These are phyloP conservation scores for Datura wrightii DNA, from an alignment of 257 asterid species.

Conservation along the genomic window DNA sequence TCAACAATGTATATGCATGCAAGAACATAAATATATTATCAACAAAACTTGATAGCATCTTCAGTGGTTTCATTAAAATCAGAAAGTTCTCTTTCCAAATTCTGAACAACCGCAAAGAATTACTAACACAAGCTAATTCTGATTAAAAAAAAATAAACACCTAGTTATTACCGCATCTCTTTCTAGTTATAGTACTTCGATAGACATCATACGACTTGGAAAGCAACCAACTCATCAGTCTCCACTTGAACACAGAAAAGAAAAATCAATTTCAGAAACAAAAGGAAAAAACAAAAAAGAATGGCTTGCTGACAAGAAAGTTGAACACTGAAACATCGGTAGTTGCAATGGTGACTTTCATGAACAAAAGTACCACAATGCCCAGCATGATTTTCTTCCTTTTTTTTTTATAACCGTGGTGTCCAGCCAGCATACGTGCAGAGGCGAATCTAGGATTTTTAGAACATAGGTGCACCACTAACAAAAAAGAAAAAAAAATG, in stretches of 20 bases:
- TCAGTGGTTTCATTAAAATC: neutral
- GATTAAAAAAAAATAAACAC: neutral
- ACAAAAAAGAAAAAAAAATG: too few species aligned
- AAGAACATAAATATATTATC: neutral
- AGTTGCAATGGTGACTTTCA: constrained; percentile 24
- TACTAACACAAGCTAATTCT: constrained; percentile 1
- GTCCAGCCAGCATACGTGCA: too few species aligned
- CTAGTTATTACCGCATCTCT: neutral
- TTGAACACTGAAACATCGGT: neutral
- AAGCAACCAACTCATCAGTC: constrained; percentile 15
- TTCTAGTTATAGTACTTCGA: neutral
- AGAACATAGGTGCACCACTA: too few species aligned
- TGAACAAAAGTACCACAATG: neutral
- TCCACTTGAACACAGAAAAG: constrained; percentile 26
- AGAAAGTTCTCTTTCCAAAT: constrained; percentile 18
- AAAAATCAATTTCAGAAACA: neutral
- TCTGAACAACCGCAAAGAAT: neutral
- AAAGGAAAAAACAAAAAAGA: neutral
- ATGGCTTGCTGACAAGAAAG: neutral
- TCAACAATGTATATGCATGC: neutral
- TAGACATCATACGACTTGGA: neutral
- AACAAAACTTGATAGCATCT: neutral
- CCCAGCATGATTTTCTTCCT: constrained; percentile 1
- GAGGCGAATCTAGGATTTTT: too few species aligned
- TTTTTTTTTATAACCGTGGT: too few species aligned